Percentiles rank a stretch among this genome's conserved stretches.
Conservation (phyloP, 1,284 basidiomycete genomes). For the Melampsora americana region DNA sequence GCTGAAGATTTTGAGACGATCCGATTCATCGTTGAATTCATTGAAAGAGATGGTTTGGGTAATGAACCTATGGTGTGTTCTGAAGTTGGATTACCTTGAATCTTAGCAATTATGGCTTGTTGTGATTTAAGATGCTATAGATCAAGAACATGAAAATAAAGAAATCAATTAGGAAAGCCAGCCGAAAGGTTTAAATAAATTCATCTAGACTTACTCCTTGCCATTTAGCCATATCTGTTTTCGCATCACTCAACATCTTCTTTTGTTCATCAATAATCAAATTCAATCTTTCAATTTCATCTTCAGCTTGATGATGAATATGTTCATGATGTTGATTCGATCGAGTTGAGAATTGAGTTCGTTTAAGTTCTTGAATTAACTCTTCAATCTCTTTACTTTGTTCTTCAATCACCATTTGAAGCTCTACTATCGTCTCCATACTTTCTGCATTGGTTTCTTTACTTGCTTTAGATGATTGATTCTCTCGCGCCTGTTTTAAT, state of each 20-base stretch:
- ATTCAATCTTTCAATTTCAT: conserved; percentile 39
- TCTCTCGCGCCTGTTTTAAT: too few relatives aligned
- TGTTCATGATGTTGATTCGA: conserved; percentile 28
- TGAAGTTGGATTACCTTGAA: conserved; percentile 7
- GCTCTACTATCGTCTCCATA: conserved; percentile 42
- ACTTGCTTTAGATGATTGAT: conserved; percentile 12
- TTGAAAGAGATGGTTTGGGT: background rate
- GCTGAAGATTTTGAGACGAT: background rate
- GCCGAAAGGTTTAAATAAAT: conserved; percentile 5
- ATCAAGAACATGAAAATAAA: background rate
- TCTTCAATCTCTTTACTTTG: conserved; percentile 27
- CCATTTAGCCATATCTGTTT: conserved; percentile 42
- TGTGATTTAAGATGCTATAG: conserved; percentile 32
- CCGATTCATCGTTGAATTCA: background rate
- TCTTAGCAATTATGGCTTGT: conserved; percentile 26
- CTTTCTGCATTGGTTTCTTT: conserved; percentile 34
- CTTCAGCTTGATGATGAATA: conserved; percentile 29
- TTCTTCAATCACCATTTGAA: conserved; percentile 41
- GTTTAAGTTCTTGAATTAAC: conserved; percentile 11
- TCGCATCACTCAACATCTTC: conserved; percentile 40
- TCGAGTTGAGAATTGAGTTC: conserved; percentile 13
- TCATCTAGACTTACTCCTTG: conserved; percentile 36
- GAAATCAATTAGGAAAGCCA: background rate
- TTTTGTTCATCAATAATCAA: conserved; percentile 39
- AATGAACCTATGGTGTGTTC: background rate